Conservation (phyloP, 768 basidiomycete species). For the Auriscalpium microsporum region DNA sequence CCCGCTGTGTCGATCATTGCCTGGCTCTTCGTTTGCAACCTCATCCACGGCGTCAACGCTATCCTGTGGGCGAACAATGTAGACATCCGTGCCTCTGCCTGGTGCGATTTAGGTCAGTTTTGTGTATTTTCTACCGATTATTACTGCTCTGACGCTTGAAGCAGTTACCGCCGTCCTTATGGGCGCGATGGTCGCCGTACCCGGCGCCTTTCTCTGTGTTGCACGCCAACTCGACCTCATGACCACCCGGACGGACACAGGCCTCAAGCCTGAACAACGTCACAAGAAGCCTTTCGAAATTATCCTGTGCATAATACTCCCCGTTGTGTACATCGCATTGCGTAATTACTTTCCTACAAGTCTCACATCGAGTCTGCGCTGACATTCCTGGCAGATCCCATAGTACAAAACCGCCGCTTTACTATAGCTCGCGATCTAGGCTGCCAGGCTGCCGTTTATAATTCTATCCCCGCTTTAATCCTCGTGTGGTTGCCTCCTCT, state of each 20-base stretch:
- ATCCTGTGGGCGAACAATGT: constrained; percentile 27
- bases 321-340: constrained; percentile 11
- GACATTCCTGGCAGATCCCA: constrained; percentile 7
- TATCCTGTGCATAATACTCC: constrained; percentile 6
- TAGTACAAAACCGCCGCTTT: constrained; percentile 14
- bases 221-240: constrained; percentile 11
- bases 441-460: constrained; percentile 13
- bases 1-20: constrained; percentile 13
- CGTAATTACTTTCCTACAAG: constrained; percentile 3
- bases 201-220: constrained; percentile 11
- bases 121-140: neutral
- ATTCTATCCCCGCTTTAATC: constrained; percentile 10
- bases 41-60: constrained; percentile 23
- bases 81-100: constrained; percentile 20
- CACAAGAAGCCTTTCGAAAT: constrained; percentile 1
- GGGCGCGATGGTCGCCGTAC: constrained; percentile 14
- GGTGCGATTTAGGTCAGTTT: constrained; percentile 34
- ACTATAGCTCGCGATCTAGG: constrained; percentile 11
- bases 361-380: neutral
- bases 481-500: constrained; percentile 15
- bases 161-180: constrained; percentile 11
- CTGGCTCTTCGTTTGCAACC: constrained; percentile 18
- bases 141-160: neutral
- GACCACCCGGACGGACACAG: neutral
- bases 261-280: neutral